Conservation (phyloP, 2,329 filamentous ascomycete species). For the Ascochyta fabae region DNA sequence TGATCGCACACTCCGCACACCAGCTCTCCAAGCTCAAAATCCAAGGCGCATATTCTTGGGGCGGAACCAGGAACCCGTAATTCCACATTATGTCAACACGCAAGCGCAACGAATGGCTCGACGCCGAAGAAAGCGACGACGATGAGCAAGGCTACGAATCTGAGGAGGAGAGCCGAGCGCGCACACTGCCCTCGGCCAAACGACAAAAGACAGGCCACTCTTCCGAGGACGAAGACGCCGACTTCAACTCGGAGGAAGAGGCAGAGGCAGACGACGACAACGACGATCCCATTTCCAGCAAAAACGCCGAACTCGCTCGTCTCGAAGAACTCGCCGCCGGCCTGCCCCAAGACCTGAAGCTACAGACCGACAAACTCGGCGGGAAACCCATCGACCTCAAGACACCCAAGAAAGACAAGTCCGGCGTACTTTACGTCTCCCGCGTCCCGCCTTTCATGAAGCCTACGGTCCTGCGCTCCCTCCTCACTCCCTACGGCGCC, state of each 20-base stretch:
- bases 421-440: slow-evolving; percentile 83
- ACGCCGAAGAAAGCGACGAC: slow-evolving; percentile 54
- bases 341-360: slow-evolving; percentile 46
- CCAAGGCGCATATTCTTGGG: not conserved
- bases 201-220: slow-evolving; percentile 65
- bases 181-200: slow-evolving; percentile 62
- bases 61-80: not conserved
- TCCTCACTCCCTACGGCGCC: slow-evolving; percentile 75
- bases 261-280: slow-evolving; percentile 30
- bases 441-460: slow-evolving; percentile 90
- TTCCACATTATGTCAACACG: slow-evolving; percentile 64
- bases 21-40: not conserved
- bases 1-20: not conserved
- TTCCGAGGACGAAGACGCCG: slow-evolving; percentile 29
- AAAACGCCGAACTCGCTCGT: slow-evolving; percentile 39
- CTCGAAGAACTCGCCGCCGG: slow-evolving; percentile 39
- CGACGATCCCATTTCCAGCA: slow-evolving; percentile 39
- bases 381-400: slow-evolving; percentile 35
- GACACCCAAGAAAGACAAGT: slow-evolving; percentile 70
- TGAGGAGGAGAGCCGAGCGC: slow-evolving; percentile 71
- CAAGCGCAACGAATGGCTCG: slow-evolving; percentile 75
- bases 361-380: slow-evolving; percentile 31
- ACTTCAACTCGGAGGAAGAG: slow-evolving; percentile 30
- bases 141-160: slow-evolving; percentile 67
- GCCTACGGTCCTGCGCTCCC: slow-evolving; percentile 75